Percentiles rank a stretch among this genome's conserved stretches.
These are phyloP conservation scores for Aspergillus novofumigatus DNA, from an alignment of 2,329 filamentous ascomycete species.

Conservation along the genomic window DNA sequence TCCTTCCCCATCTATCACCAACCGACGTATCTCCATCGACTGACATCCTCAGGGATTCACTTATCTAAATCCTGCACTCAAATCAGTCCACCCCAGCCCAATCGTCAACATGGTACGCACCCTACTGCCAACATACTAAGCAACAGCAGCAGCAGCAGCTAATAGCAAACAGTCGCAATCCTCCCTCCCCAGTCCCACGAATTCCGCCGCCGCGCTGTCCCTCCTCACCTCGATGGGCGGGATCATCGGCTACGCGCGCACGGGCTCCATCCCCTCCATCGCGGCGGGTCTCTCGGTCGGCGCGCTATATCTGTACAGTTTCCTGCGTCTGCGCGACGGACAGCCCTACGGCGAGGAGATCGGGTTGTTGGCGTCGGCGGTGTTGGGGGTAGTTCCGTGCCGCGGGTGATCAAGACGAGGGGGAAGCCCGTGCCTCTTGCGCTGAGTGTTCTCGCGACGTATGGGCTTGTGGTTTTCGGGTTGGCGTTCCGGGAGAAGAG, in stretches of 20 bases:
- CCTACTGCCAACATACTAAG: not conserved
- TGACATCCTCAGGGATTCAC: too few relatives aligned
- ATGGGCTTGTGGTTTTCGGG: slow-evolving; percentile 77
- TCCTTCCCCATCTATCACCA: not conserved
- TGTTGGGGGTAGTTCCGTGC: slow-evolving; percentile 81
- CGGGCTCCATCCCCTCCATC: slow-evolving; percentile 81
- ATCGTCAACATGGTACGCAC: slow-evolving; percentile 17
- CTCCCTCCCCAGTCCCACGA: slow-evolving; percentile 26
- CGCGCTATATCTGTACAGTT: slow-evolving; percentile 70
- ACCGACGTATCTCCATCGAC: not conserved
- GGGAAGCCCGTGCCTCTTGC: slow-evolving; percentile 78
- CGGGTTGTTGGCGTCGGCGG: slow-evolving; percentile 78
- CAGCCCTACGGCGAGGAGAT: slow-evolving; percentile 82
- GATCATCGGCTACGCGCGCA: slow-evolving; percentile 78
- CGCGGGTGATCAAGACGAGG: slow-evolving; percentile 71
- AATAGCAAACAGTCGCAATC: slow-evolving; percentile 3
- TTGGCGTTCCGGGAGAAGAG: slow-evolving; percentile 52
- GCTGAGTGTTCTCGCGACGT: slow-evolving; percentile 72
- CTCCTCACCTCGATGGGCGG: slow-evolving; percentile 82
- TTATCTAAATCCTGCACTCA: not conserved
- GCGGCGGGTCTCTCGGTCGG: slow-evolving; percentile 82
- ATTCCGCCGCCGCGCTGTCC: slow-evolving; percentile 73
- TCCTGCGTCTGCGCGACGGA: slow-evolving; percentile 70
- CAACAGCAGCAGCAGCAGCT: slow-evolving; percentile 2
- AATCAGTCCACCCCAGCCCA: not conserved